Conservation (phyloP, 176 grass and related monocot species). For the Oryza glumipatula region DNA sequence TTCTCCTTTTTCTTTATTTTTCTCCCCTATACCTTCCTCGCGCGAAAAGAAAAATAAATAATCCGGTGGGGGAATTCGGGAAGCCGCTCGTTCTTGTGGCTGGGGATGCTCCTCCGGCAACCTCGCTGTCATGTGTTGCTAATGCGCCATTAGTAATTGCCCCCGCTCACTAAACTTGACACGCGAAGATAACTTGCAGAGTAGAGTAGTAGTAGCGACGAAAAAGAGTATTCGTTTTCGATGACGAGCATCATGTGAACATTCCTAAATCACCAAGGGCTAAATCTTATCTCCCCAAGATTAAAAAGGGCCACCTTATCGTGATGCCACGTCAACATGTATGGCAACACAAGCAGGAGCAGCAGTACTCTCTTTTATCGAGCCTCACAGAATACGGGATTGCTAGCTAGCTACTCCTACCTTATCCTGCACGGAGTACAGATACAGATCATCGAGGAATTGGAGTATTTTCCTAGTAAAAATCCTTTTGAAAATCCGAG, state of each 20-base stretch:
- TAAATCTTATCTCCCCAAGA: neutral
- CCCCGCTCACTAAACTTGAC: neutral
- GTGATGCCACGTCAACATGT: neutral
- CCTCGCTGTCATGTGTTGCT: slow-evolving; percentile 34
- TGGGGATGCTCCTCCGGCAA: slow-evolving; percentile 49
- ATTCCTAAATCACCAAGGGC: neutral
- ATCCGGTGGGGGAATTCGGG: slow-evolving; percentile 40
- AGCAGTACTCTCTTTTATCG: neutral
- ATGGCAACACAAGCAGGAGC: neutral
- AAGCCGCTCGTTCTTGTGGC: slow-evolving; percentile 75
- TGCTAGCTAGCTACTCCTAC: no score
- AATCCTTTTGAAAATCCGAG: neutral
- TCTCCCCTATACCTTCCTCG: neutral
- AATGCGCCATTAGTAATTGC: neutral
- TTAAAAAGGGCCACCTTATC: neutral
- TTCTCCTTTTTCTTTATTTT: neutral
- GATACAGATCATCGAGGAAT: neutral
- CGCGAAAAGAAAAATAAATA: neutral
- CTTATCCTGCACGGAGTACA: no score
- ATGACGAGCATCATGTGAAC: neutral
- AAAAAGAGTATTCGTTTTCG: neutral
- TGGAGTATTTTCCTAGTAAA: neutral
- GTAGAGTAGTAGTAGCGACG: neutral
- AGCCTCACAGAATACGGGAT: no score
- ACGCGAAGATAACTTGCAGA: neutral